A percentile compares a stretch with the other conserved stretches of the same genome.
Evolutionary conservation across 805 yeast genomes (phyloP).

Genomic region (Maudiozyma barnettii): DNA sequence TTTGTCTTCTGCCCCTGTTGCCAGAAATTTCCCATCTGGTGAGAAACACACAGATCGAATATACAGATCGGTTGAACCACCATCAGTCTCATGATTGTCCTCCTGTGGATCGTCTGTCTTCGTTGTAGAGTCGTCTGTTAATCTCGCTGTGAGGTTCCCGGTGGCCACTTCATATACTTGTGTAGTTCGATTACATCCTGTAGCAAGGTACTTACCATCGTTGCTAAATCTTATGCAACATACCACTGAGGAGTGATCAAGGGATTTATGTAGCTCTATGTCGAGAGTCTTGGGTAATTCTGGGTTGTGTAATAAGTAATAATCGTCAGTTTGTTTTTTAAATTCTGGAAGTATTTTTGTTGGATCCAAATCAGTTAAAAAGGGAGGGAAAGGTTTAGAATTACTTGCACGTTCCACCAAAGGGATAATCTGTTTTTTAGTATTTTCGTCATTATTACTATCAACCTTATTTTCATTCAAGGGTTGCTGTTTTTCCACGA

Average conservation of each 20-base stretch:
- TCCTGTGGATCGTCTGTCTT: constrained; percentile 19
- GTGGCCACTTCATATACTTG: constrained; percentile 89
- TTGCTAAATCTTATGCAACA: constrained; percentile 91
- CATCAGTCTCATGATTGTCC: constrained; percentile 38
- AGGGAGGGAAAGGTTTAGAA: constrained; percentile 72
- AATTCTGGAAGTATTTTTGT: constrained; percentile 62
- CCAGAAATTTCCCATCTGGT: constrained; percentile 87
- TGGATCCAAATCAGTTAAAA: constrained; percentile 70
- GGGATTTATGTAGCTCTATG: constrained; percentile 78
- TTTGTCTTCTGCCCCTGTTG: constrained; percentile 89
- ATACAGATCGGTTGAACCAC: constrained; percentile 67
- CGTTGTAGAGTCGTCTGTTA: constrained; percentile 62
- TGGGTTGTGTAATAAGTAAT: constrained; percentile 84
- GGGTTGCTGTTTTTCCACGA: constrained; percentile 4
- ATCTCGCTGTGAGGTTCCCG: constrained; percentile 79
- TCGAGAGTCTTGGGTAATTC: constrained; percentile 68
- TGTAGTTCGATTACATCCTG: constrained; percentile 94
- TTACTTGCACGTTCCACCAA: constrained; percentile 37
- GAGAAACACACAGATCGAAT: constrained; percentile 93
- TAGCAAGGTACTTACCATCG: constrained; percentile 87
- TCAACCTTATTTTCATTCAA: too few relatives aligned
- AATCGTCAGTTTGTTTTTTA: constrained; percentile 77
- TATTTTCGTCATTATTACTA: constrained; percentile 8
- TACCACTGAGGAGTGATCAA: constrained; percentile 89
- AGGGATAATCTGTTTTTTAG: constrained; percentile 33